Evolutionary conservation across 495 filamentous ascomycete genomes (phyloP).

Genomic region (Parmelia sp.): DNA sequence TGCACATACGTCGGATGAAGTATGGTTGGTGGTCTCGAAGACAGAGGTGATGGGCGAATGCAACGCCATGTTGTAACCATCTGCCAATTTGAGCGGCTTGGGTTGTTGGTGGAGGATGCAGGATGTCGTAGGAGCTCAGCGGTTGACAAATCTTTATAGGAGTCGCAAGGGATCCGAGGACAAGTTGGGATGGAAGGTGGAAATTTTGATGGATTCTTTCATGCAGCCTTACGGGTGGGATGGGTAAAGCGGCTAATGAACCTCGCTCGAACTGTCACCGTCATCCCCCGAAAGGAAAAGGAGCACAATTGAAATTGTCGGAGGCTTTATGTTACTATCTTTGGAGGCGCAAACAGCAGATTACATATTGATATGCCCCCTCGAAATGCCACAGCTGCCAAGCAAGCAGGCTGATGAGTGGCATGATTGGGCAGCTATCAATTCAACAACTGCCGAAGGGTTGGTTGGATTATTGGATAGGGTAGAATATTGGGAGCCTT

Average conservation of each 20-base stretch:
- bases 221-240: background rate
- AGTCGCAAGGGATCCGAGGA: background rate
- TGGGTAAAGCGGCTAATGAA: background rate
- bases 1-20: background rate
- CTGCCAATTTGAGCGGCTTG: background rate
- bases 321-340: too few species aligned
- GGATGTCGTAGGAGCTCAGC: background rate
- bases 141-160: background rate
- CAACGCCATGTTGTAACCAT: constrained; percentile 21
- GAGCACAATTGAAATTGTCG: too few species aligned
- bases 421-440: background rate
- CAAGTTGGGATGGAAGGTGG: background rate
- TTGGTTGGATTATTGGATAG: background rate
- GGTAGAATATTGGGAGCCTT: background rate
- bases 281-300: too few species aligned
- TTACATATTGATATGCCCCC: too few species aligned
- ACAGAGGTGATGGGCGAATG: background rate
- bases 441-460: background rate
- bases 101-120: background rate
- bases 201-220: background rate
- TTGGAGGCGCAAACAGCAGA: too few species aligned
- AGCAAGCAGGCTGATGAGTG: background rate
- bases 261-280: background rate
- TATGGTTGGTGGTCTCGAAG: constrained; percentile 1
- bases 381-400: background rate